phyloP scores from a whole-genome alignment of 2,329 filamentous ascomycete genomes.

The Massarina eburnea region DNA sequence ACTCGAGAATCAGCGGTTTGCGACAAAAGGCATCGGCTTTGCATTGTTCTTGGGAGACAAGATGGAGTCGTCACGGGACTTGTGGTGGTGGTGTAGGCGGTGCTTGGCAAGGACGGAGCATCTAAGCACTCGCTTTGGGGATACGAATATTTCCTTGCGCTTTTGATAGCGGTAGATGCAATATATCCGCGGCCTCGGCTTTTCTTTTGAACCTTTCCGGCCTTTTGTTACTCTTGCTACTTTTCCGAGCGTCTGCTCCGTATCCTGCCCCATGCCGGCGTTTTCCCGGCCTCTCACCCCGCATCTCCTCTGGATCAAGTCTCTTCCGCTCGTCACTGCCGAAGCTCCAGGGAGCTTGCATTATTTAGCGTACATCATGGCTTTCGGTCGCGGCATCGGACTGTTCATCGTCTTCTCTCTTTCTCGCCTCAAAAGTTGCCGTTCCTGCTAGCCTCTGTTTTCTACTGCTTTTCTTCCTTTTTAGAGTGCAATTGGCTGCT shows the following conservation, averaged over 20 bases:
- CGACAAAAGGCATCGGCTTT: not conserved
- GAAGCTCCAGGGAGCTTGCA: constrained; percentile 34
- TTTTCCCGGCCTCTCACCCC: constrained; percentile 6
- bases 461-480: constrained; percentile 2
- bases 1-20: constrained; percentile 1
- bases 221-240: not conserved
- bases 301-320: constrained; percentile 9
- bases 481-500: constrained; percentile 4
- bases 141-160: not conserved
- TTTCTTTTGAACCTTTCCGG: not conserved
- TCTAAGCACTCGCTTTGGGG: constrained; percentile 1
- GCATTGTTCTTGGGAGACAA: not conserved
- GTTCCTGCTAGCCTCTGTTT: not conserved
- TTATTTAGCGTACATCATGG: constrained; percentile 27
- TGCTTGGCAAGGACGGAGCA: not conserved
- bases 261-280: not conserved
- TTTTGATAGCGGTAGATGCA: constrained; percentile 2
- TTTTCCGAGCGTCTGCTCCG: not conserved
- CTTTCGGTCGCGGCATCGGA: constrained; percentile 13
- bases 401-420: not conserved
- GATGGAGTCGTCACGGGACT: not conserved
- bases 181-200: not conserved
- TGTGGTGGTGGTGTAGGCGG: not conserved
- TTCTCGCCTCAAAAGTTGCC: not conserved
- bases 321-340: constrained; percentile 32